These are phyloP conservation scores for Pirum gemmata DNA, from an alignment of 78 protist genomes.

Conservation along the genomic window DNA sequence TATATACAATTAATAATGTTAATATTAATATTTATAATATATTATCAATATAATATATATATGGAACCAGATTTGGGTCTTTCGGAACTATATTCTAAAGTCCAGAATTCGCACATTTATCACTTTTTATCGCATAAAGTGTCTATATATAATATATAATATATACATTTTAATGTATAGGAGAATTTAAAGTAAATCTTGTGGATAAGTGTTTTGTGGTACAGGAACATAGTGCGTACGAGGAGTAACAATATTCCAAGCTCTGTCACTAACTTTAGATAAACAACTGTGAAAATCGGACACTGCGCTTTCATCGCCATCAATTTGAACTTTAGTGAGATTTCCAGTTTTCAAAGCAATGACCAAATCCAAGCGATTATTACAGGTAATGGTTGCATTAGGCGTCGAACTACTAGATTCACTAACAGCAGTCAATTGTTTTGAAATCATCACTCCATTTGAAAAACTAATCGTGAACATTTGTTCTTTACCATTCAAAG, in stretches of 20 bases:
- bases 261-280: not conserved
- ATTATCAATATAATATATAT: no score
- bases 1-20: no score
- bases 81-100: no score
- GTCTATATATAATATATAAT: no score
- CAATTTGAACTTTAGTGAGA: not conserved
- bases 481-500: no score
- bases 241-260: constrained; percentile 9
- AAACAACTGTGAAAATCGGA: not conserved
- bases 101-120: no score
- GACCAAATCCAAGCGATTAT: not conserved
- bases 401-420: no score
- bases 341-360: not conserved
- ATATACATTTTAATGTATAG: no score
- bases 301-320: constrained; percentile 13
- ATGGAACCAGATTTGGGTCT: no score
- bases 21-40: no score
- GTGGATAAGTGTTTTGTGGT: constrained; percentile 7
- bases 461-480: not conserved
- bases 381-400: not conserved
- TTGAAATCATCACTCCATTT: not conserved
- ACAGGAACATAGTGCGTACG: not conserved
- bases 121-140: no score
- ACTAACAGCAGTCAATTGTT: not conserved
- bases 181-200: no score